These are phyloP conservation scores for Globisporangium parvum DNA, from an alignment of 352 stramenopile genomes.

Conservation along the genomic window DNA sequence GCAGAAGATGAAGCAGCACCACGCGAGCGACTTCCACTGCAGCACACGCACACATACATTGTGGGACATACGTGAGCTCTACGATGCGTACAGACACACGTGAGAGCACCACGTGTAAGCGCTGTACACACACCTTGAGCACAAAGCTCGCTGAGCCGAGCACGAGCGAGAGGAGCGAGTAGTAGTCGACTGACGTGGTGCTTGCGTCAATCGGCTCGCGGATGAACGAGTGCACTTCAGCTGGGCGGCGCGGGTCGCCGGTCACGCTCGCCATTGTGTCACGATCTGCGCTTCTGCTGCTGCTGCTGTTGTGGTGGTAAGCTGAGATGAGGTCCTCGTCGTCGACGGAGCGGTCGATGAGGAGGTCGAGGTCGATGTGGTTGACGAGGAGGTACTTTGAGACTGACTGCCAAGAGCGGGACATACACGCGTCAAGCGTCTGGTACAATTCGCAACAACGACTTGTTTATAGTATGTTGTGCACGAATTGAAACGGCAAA, in stretches of 20 bases:
- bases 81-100: not conserved
- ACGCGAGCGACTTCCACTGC: constrained; percentile 64
- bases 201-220: constrained; percentile 38
- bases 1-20: constrained; percentile 60
- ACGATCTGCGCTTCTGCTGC: not conserved
- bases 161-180: constrained; percentile 61
- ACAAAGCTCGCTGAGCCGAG: constrained; percentile 52
- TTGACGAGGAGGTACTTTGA: too few species aligned
- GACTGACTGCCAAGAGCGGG: too few species aligned
- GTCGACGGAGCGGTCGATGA: too few species aligned
- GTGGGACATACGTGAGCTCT: not conserved
- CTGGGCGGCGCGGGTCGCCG: constrained; percentile 55
- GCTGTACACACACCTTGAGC: constrained; percentile 34
- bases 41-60: not conserved
- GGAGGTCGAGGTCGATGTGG: too few species aligned
- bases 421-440: too few species aligned
- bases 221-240: constrained; percentile 65
- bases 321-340: too few species aligned
- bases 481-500: too few species aligned
- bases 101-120: not conserved
- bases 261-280: constrained; percentile 7
- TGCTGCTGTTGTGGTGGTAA: not conserved
- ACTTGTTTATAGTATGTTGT: too few species aligned
- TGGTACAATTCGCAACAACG: too few species aligned
- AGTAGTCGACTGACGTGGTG: constrained; percentile 41